Base-by-base conservation (phyloP, 768 basidiomycete genomes). In the Harrya chromipes region DNA sequence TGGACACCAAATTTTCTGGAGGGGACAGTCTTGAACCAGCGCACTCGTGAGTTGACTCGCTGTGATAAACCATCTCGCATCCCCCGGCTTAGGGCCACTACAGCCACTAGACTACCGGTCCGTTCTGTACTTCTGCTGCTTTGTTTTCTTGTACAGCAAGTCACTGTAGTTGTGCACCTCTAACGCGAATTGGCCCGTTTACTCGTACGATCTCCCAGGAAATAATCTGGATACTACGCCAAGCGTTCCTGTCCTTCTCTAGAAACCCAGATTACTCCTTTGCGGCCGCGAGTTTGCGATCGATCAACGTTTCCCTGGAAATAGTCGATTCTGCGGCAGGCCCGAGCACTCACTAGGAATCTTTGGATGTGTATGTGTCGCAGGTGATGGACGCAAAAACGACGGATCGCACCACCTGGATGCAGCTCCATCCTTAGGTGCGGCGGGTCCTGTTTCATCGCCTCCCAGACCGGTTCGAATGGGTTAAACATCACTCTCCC, bases 1-100 rank as follows among this genome's bases (percentile, higher is more conserved):
- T 80, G 83, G 80, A 77, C 71, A 85, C 87, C 87, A 89, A 90
- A 85, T 89, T 90, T 88, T 90, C 88, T 82, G 85, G 87, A 89
- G 88, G 86, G 85, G 85, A 83, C 82, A 79, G 86, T 78, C 85
- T 90, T 85, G 88, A 90, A 89, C 85, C 83, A 87, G 88, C 87
- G 88, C 88, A 81, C 88, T 78, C 68, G 73, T 76, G 79, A 72
- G 69, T 69, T 59, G 67, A 38, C 55, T 67, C 79, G 85, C 81
- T 80, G 86, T 72, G 71, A 20, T 53, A 69, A 69, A 70, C 77
- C 79, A 77, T 79, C 76, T 73, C 82, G 74, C 86, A 90, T 89
- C 83, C 88, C 23, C 88, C 81, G 75, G 75, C 61, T 85, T 75
- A 72, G 79, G 84, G 84, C 87, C 88, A 60, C 68, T 80, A 90